Evolutionary conservation across 306 rosid genomes (phyloP).

Genomic region (Gynostemma pentaphyllum): DNA sequence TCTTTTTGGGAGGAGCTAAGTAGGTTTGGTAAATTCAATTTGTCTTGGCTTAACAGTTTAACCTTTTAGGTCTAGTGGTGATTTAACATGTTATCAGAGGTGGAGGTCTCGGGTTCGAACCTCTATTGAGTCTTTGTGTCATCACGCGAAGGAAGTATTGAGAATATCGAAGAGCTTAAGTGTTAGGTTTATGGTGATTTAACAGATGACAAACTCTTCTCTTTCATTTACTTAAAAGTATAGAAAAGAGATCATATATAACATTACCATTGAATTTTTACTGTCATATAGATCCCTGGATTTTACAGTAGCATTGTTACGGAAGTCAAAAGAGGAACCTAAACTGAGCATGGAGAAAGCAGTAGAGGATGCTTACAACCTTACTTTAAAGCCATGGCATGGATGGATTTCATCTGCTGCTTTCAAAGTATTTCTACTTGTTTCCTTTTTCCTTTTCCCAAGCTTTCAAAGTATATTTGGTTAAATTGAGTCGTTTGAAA

Average conservation of each 20-base stretch:
- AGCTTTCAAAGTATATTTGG: too few relatives aligned
- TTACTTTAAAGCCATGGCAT: slow-evolving; percentile 77
- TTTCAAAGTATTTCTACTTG: slow-evolving; percentile 39
- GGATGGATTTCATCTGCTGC: slow-evolving; percentile 97
- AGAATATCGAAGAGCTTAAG: too few relatives aligned
- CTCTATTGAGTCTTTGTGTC: too few relatives aligned
- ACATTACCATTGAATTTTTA: not conserved
- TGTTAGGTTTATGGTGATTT: too few relatives aligned
- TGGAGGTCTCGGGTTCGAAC: too few relatives aligned
- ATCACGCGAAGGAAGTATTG: too few relatives aligned
- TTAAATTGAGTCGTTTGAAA: too few relatives aligned
- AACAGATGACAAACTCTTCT: not conserved
- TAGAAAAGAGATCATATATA: not conserved
- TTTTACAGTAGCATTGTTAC: slow-evolving; percentile 47
- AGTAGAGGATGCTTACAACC: slow-evolving; percentile 62
- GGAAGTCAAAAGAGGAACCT: slow-evolving; percentile 33
- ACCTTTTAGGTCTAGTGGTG: too few relatives aligned
- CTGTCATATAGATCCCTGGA: slow-evolving; percentile 50
- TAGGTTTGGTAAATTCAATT: too few relatives aligned
- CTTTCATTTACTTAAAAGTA: not conserved
- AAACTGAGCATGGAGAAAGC: slow-evolving; percentile 51
- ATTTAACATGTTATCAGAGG: too few relatives aligned
- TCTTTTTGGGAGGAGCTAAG: not conserved
- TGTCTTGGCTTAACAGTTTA: too few relatives aligned
- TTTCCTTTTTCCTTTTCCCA: not conserved